phyloP scores from a whole-genome alignment of 2,329 filamentous ascomycete species.

The Verticillium zaregamsianum region DNA sequence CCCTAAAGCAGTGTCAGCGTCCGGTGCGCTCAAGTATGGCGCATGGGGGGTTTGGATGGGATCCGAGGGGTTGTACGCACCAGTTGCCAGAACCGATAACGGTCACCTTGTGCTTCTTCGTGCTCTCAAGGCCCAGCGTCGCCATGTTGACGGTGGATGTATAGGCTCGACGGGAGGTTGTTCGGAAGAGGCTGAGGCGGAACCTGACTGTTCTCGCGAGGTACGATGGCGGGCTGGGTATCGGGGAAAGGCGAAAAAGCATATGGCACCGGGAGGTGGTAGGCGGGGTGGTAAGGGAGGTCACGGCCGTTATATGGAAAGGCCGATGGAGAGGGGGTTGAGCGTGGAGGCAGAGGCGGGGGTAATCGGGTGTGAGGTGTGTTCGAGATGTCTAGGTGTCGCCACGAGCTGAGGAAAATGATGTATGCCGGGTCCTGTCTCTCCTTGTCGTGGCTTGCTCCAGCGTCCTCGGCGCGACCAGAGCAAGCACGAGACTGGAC shows the following conservation, averaged over 20 bases:
- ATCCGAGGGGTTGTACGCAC: constrained; percentile 40
- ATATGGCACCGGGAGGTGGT: constrained; percentile 6
- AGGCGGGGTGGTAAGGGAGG: background rate
- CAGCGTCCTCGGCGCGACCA: background rate
- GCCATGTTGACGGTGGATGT: constrained; percentile 16
- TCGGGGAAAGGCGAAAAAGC: constrained; percentile 11
- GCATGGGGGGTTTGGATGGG: background rate
- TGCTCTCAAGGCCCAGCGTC: constrained; percentile 39
- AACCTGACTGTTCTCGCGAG: background rate
- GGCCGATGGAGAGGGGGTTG: background rate
- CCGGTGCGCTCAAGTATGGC: background rate
- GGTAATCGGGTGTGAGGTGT: background rate
- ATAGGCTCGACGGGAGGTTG: background rate
- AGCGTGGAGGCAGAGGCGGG: background rate
- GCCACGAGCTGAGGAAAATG: background rate
- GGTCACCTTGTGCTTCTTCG: constrained; percentile 85
- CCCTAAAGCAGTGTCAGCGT: constrained; percentile 49
- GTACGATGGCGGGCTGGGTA: constrained; percentile 1
- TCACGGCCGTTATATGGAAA: background rate
- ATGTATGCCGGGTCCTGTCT: background rate
- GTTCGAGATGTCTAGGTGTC: background rate
- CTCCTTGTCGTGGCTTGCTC: background rate
- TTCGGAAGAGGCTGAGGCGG: background rate
- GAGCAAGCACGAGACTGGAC: background rate
- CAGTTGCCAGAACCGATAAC: constrained; percentile 96